A percentile compares a stretch with the other conserved stretches of the same genome.
Conservation (phyloP, 2,329 filamentous ascomycete genomes). For the Chrysoporthe cubensis region DNA sequence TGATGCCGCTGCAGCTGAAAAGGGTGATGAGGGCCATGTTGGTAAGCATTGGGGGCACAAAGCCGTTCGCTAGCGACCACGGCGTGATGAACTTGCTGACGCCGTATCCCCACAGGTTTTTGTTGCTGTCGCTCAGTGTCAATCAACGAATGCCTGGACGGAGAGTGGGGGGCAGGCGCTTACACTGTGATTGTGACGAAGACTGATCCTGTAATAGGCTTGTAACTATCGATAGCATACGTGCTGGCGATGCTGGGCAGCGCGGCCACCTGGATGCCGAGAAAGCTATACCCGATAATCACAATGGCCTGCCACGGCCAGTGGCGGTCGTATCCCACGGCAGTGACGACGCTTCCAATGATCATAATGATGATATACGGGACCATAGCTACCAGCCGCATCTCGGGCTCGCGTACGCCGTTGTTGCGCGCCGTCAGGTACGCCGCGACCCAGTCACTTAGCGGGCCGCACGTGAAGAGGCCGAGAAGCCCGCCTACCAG, state of each 20-base stretch:
- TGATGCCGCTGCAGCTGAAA: constrained; percentile 31
- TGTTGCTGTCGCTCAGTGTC: constrained; percentile 29
- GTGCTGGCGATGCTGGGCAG: constrained; percentile 61
- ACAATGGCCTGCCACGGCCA: constrained; percentile 55
- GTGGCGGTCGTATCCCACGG: constrained; percentile 49
- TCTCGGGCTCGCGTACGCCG: constrained; percentile 53
- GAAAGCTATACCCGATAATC: constrained; percentile 49
- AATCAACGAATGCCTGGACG: not conserved
- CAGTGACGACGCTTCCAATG: constrained; percentile 49
- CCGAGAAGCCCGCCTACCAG: constrained; percentile 47
- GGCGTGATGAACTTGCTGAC: constrained; percentile 36
- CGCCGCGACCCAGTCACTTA: constrained; percentile 49
- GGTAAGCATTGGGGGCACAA: constrained; percentile 33
- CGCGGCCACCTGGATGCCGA: constrained; percentile 45
- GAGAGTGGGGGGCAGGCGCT: not conserved
- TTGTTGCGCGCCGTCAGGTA: constrained; percentile 46
- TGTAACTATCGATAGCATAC: constrained; percentile 68
- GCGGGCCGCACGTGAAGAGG: constrained; percentile 46
- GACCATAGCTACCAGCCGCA: constrained; percentile 49
- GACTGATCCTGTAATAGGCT: constrained; percentile 59
- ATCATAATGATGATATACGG: constrained; percentile 51
- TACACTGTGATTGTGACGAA: constrained; percentile 35
- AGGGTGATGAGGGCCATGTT: constrained; percentile 36
- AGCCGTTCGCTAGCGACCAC: constrained; percentile 34
- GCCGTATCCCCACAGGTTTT: constrained; percentile 38